These are phyloP conservation scores for Dactylonectria macrodidyma DNA, from an alignment of 2,329 filamentous ascomycete genomes.

Conservation along the genomic window DNA sequence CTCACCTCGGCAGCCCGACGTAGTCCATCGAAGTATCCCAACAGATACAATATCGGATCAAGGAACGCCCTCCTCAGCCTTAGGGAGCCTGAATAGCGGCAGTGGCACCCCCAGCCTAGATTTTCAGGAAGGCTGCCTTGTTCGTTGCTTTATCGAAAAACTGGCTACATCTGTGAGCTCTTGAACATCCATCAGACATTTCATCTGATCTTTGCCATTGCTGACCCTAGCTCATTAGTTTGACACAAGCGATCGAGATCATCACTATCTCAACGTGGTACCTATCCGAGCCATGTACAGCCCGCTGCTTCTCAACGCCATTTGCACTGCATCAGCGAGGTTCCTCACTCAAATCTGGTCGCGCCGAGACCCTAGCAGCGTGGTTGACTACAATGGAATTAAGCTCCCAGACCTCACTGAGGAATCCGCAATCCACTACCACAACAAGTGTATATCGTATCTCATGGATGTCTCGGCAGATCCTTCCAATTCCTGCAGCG, in stretches of 20 bases:
- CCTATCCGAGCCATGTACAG: constrained; percentile 36
- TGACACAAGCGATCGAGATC: constrained; percentile 35
- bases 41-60: background rate
- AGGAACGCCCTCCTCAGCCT: background rate
- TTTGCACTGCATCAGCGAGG: constrained; percentile 33
- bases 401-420: constrained; percentile 27
- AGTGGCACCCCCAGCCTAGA: background rate
- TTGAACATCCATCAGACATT: background rate
- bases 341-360: constrained; percentile 32
- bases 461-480: constrained; percentile 36
- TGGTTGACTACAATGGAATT: constrained; percentile 30
- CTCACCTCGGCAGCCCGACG: background rate
- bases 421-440: constrained; percentile 33
- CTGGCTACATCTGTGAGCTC: constrained; percentile 24
- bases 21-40: background rate
- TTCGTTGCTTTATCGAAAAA: constrained; percentile 32
- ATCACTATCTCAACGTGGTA: constrained; percentile 34
- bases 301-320: constrained; percentile 32
- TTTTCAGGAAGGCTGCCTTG: constrained; percentile 29
- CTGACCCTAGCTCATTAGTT: constrained; percentile 18
- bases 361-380: constrained; percentile 12
- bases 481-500: constrained; percentile 29
- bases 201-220: background rate
- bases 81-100: background rate
- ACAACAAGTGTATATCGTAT: constrained; percentile 37